Evolutionary conservation across 2,329 filamentous ascomycete species (phyloP).

Genomic region (Magnaporthiopsis rhizophila): DNA sequence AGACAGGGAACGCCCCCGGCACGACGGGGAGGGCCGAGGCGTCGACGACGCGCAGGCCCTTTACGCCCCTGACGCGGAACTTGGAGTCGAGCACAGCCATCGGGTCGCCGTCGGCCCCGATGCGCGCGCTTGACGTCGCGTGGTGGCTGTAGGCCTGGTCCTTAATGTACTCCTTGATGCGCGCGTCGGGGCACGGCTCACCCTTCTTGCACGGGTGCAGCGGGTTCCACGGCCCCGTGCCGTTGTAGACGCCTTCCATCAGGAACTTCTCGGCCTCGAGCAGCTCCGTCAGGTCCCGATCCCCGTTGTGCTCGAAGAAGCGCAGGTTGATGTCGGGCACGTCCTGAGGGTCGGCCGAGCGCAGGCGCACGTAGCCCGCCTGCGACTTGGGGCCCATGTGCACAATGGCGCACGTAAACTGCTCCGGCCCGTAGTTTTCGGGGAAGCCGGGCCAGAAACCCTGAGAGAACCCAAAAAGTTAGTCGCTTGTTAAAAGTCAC

Average conservation of each 20-base stretch:
- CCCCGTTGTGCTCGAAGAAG: constrained; percentile 38
- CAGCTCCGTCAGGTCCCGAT: constrained; percentile 14
- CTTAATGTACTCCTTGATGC: constrained; percentile 13
- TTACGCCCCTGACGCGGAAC: constrained; percentile 44
- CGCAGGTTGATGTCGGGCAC: constrained; percentile 51
- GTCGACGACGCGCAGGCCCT: constrained; percentile 47
- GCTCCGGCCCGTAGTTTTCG: constrained; percentile 21
- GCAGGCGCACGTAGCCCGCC: constrained; percentile 47
- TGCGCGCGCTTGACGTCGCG: constrained; percentile 41
- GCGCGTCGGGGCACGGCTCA: constrained; percentile 10
- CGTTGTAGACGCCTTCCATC: constrained; percentile 10
- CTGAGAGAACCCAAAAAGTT: no score
- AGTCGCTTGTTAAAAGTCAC: no score
- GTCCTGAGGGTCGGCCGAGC: constrained; percentile 50
- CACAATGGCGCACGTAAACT: constrained; percentile 34
- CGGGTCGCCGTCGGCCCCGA: constrained; percentile 40
- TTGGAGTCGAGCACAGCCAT: constrained; percentile 44
- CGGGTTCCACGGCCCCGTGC: constrained; percentile 13
- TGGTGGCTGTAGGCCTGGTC: constrained; percentile 46
- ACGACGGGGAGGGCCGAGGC: constrained; percentile 42
- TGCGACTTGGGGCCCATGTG: constrained; percentile 52
- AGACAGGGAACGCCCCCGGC: constrained; percentile 34
- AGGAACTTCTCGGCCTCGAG: constrained; percentile 14
- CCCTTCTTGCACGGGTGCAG: constrained; percentile 11
- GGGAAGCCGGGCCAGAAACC: constrained; percentile 26